Evolutionary conservation across 2,329 filamentous ascomycete species (phyloP), one percentile per base, ranked within the genome.

Genomic region (Magnaporthiopsis poae): DNA sequence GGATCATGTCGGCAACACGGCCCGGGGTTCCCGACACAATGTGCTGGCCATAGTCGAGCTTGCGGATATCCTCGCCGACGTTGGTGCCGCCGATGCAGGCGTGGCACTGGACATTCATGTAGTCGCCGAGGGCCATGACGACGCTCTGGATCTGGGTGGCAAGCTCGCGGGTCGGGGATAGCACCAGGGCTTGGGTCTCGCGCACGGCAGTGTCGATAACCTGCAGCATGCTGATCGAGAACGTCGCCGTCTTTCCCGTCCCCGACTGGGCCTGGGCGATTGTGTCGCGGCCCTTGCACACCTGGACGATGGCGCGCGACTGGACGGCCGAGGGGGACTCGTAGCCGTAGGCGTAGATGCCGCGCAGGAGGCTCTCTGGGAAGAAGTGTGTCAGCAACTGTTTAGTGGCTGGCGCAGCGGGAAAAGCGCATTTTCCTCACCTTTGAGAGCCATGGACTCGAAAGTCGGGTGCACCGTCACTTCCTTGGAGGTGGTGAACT

Each of bases 141-240:
- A 99, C 95, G 86, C 97, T 98, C 83, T 99, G 95, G 78, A 99
- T 99, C 84, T 99, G 95, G 82, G 96, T 93, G 73, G 95, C 95
- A 77, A 99, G 86, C 86, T 99, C 95, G 84, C 95, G 94, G 76
- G 95, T 99, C 73, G 95, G 95, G 71, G 95, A 94, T 72, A 99
- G 90, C 76, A 99, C 97, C 71, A 99, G 87, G 71, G 95, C 96
- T 89, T 99, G 95, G 87, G 92, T 96, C 77, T 90, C 88, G 89
- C 97, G 97, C 79, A 98, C 80, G 80, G 87, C 89, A 78, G 90
- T 86, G 84, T 99, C 95, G 81, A 99, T 91, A 88, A 97, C 97
- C 87, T 99, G 95, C 73, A 99, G 91, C 75, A 95, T 91, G 75
- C 93, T 96, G 83, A 99, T 96, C 76, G 95, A 98, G 89, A 99